Evolutionary conservation across 305 asterid genomes (phyloP), one percentile per base, ranked within the genome.

Genomic region (Stenogyne calaminthoides): DNA sequence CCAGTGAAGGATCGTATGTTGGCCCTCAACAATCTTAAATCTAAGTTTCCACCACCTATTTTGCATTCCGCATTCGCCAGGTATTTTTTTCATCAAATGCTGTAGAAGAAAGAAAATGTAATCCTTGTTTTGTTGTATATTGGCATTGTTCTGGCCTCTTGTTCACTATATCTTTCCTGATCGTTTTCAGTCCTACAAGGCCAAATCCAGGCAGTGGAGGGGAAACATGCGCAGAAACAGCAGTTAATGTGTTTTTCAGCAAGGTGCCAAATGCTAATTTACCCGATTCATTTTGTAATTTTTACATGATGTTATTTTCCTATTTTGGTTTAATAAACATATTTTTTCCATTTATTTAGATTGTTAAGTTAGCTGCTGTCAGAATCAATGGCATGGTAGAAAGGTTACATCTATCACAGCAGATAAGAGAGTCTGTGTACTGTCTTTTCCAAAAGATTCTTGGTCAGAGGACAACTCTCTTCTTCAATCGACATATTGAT

Each of bases 331-430:
- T 56, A 36, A 47, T 39, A 37, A 39, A 4, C 4, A 32, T 59
- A 12, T 37, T 36, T 10, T 71, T 70, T 59, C 57, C 34, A n/a
- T 52, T 74, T 57, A 52, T 67, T 16, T 69, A 95, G 99, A 93
- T 89, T 79, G 88, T 84, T 47, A 95, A 95, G 89, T 78, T 95
- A 81, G 97, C 98, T 52, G 99, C 98, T 70, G 98, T 95, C 80
- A 88, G 99, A 85, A 95, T 95, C 52, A 95, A 85, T 79, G 98
- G 98, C 82, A 89, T 95, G 97, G 97, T 95, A 27, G 97, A 95
- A 77, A 87, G 98, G 80, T 89, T 95, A 65, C 97, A 91, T 80
- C 96, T 91, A 77, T 82, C 98, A 29, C 97, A 88, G 80, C 92
- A 87, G 78, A 78, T 88, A 75, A 87, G 96, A 75, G 99, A 93